Conservation (phyloP, 345 rosid species). For the Cochlearia excelsa region DNA sequence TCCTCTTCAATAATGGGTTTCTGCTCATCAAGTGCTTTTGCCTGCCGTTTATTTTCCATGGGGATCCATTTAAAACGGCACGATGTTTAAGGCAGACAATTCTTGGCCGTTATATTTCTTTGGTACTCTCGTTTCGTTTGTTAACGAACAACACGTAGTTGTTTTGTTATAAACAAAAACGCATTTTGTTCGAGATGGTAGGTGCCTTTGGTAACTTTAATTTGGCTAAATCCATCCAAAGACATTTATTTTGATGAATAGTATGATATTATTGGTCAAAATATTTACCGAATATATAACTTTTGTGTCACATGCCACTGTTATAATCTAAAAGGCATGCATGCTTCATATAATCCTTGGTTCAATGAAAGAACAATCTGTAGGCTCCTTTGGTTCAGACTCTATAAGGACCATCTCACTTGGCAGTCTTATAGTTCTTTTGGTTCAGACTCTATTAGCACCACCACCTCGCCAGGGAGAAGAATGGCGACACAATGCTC, state of each 20-base stretch:
- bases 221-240: too few species aligned
- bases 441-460: too few species aligned
- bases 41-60: conserved; percentile 17
- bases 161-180: conserved; percentile 19
- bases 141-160: conserved; percentile 32
- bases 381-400: too few species aligned
- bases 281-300: too few species aligned
- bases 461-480: conserved; percentile 22
- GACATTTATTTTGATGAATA: too few species aligned
- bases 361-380: too few species aligned
- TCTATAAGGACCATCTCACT: too few species aligned
- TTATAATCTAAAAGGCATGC: too few species aligned
- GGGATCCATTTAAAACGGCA: conserved; percentile 23
- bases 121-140: not conserved
- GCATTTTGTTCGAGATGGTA: not conserved
- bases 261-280: too few species aligned
- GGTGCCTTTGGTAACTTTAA: not conserved
- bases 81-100: conserved; percentile 16
- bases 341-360: too few species aligned
- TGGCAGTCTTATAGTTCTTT: too few species aligned
- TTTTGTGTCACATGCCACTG: too few species aligned
- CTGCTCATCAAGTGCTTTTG: not conserved
- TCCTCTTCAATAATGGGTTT: conserved; percentile 6
- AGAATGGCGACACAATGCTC: conserved; percentile 10
- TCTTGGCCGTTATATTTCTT: not conserved